A percentile compares a stretch with the other conserved stretches of the same genome.
These are phyloP conservation scores for Dioszegia crocea DNA, from an alignment of 768 basidiomycete species.

Conservation along the genomic window DNA sequence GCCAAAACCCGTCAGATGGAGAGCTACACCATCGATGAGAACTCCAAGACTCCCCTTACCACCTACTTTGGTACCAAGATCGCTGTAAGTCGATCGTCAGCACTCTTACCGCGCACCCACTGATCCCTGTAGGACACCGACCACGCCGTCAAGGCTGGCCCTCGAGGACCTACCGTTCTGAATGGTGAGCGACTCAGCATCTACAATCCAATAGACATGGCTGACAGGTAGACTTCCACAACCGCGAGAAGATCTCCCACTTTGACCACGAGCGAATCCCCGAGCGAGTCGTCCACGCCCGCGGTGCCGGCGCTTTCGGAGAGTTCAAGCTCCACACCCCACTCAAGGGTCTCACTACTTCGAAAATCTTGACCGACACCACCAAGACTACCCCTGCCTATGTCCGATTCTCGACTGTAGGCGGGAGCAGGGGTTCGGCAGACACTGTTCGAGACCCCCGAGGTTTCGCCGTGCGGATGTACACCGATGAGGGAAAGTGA, in stretches of 20 bases:
- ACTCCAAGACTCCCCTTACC: conserved; percentile 30
- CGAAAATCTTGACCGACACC: conserved; percentile 64
- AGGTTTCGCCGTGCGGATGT: conserved; percentile 79
- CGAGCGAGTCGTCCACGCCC: conserved; percentile 60
- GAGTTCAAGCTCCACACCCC: conserved; percentile 71
- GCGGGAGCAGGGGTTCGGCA: conserved; percentile 71
- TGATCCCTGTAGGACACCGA: conserved; percentile 40
- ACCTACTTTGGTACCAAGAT: conserved; percentile 49
- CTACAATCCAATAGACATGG: conserved; percentile 1
- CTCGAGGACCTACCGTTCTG: conserved; percentile 66
- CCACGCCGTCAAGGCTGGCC: conserved; percentile 47
- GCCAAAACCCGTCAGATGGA: conserved; percentile 47
- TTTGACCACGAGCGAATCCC: conserved; percentile 90
- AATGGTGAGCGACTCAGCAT: conserved; percentile 31
- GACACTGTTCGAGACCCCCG: conserved; percentile 72
- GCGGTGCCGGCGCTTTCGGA: conserved; percentile 63
- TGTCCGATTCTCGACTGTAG: conserved; percentile 80
- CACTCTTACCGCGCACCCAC: not conserved
- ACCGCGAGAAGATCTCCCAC: conserved; percentile 67
- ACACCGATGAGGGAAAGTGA: conserved; percentile 71
- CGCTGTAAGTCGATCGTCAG: conserved; percentile 16
- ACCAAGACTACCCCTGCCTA: conserved; percentile 71
- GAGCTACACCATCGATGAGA: conserved; percentile 26
- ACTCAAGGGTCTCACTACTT: conserved; percentile 67
- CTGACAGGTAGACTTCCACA: conserved; percentile 55